Evolutionary conservation across 1,139 yeast species (phyloP), one percentile per base, ranked within the genome.

Genomic region (Nakaseomyces uthaithaninus): DNA sequence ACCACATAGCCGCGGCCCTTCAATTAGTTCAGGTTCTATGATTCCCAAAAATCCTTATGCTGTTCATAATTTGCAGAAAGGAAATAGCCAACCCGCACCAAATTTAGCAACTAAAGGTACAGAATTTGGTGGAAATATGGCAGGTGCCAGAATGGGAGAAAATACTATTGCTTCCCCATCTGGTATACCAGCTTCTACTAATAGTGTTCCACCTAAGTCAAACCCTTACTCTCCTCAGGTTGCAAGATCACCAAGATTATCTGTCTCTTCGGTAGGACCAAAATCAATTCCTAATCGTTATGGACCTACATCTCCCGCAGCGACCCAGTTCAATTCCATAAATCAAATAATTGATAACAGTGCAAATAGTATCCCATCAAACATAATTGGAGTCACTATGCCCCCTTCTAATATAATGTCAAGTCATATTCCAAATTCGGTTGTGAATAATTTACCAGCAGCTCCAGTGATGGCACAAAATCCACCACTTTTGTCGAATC

Each of bases 151-250:
- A 28, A 38, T 46, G 3, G 48, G 59, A 36, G 53, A 54, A 9
- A 37, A 45, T 26, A 54, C 58, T 24, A 55, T 50, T 43, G 50
- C 46, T 8, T 55, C 60, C 2, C 42, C 42, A 6, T 38, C 49
- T 12, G 49, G 51, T 40, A 30, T 40, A 1, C 41, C 42, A 12
- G 45, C 42, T 25, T 33, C 18, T 16, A 45, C 38, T 15, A 40
- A 39, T 18, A 30, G 23, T 4, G 38, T 42, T 17, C 31, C 46
- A 33, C 42, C 50, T 12, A 38, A 46, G 23, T 33, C 38, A 27
- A 34, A 34, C 20, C 36, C 41, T 8, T 33, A 38, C 26, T 42
- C 48, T 5, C 46, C 51, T 8, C 41, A 27, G 27, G 20, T 28
- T 10, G 20, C 25, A 4, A 24, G 24, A 11, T 11, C 38, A 18